These are phyloP conservation scores for Aspergillus pseudotamarii DNA, from an alignment of 2,329 filamentous ascomycete genomes.

Conservation along the genomic window DNA sequence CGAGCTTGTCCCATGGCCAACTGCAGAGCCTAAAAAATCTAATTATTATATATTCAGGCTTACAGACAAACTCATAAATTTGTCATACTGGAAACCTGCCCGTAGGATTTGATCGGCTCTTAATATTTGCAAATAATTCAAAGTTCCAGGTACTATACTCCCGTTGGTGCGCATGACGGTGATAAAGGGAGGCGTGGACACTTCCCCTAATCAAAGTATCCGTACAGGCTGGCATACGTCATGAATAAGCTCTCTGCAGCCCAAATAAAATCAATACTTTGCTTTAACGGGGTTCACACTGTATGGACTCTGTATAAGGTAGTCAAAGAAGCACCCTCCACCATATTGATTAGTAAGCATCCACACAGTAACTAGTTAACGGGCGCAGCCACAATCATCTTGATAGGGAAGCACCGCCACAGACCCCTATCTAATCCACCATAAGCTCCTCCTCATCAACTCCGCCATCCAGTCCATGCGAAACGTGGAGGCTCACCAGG, in stretches of 20 bases:
- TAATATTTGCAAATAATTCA: too few species aligned
- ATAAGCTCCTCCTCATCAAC: slow-evolving; percentile 18
- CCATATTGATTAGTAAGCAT: background rate
- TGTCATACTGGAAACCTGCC: background rate
- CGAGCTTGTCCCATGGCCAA: too few species aligned
- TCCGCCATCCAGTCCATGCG: slow-evolving; percentile 15
- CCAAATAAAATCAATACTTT: background rate
- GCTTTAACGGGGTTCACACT: background rate
- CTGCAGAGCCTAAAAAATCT: too few species aligned
- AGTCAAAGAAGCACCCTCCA: background rate
- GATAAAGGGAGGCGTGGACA: background rate
- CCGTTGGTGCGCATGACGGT: background rate
- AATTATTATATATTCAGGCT: background rate
- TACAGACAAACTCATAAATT: background rate
- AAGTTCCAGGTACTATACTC: background rate
- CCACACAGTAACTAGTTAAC: too few species aligned
- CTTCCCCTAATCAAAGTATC: background rate
- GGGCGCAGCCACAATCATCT: background rate
- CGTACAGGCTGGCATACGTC: background rate
- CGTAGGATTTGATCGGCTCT: background rate
- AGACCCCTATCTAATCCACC: slow-evolving; percentile 27
- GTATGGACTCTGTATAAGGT: background rate
- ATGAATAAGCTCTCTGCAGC: background rate
- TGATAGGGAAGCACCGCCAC: slow-evolving; percentile 29
- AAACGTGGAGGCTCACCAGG: slow-evolving; percentile 25